Evolutionary conservation across 495 filamentous ascomycete genomes (phyloP).

Genomic region (Eremomyces bilateralis): DNA sequence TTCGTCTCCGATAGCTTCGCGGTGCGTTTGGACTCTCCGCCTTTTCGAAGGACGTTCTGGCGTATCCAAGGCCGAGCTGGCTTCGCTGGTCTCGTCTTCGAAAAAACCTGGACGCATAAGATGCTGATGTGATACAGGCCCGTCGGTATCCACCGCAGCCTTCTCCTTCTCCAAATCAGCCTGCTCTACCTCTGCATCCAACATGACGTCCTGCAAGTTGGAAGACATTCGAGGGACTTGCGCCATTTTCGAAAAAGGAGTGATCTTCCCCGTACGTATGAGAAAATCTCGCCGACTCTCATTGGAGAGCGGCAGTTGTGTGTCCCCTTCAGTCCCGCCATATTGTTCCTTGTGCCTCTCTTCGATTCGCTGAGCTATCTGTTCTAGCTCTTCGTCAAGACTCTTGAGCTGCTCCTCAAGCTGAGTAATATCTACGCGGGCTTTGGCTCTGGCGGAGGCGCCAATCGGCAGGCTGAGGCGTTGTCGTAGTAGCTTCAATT

Average conservation of each 20-base stretch:
- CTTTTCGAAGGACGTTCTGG: constrained; percentile 22
- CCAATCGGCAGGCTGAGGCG: constrained; percentile 28
- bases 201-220: constrained; percentile 45
- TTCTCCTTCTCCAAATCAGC: constrained; percentile 28
- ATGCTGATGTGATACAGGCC: constrained; percentile 50
- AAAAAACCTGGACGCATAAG: constrained; percentile 57
- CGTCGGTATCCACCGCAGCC: constrained; percentile 9
- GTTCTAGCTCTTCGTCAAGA: constrained; percentile 44
- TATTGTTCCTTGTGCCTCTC: constrained; percentile 34
- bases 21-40: constrained; percentile 7
- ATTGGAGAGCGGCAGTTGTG: constrained; percentile 43
- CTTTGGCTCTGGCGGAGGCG: constrained; percentile 23
- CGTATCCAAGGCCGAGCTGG: constrained; percentile 7
- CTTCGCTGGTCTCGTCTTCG: constrained; percentile 26
- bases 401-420: constrained; percentile 36
- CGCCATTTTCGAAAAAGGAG: constrained; percentile 62
- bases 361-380: constrained; percentile 62
- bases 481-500: constrained; percentile 27
- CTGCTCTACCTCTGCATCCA: constrained; percentile 54
- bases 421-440: constrained; percentile 39
- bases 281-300: constrained; percentile 77
- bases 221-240: constrained; percentile 31
- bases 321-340: constrained; percentile 23
- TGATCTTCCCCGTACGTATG: constrained; percentile 92
- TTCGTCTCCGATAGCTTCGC: not conserved